Evolutionary conservation across 2,329 filamentous ascomycete species (phyloP), one percentile per base, ranked within the genome.

Genomic region (Epichloe baconii): DNA sequence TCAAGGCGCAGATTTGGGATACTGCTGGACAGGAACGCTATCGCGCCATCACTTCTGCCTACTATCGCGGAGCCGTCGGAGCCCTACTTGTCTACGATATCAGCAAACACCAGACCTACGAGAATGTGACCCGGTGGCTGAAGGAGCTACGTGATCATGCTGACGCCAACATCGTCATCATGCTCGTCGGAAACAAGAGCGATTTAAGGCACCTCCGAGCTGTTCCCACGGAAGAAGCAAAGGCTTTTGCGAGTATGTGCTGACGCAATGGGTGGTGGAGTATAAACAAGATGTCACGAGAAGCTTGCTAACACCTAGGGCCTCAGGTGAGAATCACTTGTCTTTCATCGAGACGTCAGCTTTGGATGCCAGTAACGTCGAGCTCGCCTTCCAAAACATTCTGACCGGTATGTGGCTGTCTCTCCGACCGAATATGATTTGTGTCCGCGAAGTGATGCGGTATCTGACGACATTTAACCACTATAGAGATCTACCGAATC

Each of bases 1-100:
- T 98, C 83, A 98, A 98, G 80, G 93, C 93, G 62, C 93, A 98
- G 77, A 98, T 98, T 66, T 98, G 94, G 93, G 93, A 98, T 77
- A 98, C 93, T 53, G 93, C 93, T 60, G 93, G 93, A 61, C 93
- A 98, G 76, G 93, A 98, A 75, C 86, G 93, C 70, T 98, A 97
- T 77, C 88, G 94, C 68, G 93, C 93, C 69, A 98, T 98, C 71
- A 98, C 93, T 62, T 96, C 93, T 54, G 93, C 93, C 61, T 98
- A 98, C 78, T 98, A 98, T 74, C 86, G 93, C 64, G 94, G 93
- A 64, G 94, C 93, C 51, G 93, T 98, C 52, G 93, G 93, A 63
- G 93, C 93, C 57, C 83, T 98, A 54, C 87, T 98, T 58, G 93
- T 98, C 66, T 98, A 98, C 77, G 91, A 98, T 71, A 97, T 97